Evolutionary conservation across 2,329 filamentous ascomycete species (phyloP).

Genomic region (Camptophora hylomeconis): DNA sequence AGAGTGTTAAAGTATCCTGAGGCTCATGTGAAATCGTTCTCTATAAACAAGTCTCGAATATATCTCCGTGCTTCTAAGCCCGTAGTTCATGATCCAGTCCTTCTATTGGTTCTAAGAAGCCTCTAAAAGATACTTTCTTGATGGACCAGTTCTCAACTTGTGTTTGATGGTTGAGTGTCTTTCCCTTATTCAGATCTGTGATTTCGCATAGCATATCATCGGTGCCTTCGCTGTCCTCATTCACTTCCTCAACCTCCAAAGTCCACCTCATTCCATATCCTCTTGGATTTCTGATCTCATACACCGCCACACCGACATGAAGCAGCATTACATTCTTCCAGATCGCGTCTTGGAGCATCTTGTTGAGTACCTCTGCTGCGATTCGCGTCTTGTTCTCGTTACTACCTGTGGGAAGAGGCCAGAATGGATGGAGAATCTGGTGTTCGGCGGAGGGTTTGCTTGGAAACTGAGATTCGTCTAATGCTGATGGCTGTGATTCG

Average conservation of each 20-base stretch:
- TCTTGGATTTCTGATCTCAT: conserved; percentile 14
- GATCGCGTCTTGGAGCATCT: conserved; percentile 11
- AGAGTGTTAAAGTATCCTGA: too few relatives aligned
- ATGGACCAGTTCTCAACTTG: conserved; percentile 11
- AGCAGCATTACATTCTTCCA: conserved; percentile 18
- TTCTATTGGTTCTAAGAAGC: conserved; percentile 16
- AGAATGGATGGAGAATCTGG: conserved; percentile 14
- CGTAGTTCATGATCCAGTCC: conserved; percentile 13
- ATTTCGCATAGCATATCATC: conserved; percentile 1
- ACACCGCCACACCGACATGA: conserved; percentile 15
- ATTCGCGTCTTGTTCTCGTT: conserved; percentile 16
- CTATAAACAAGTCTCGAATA: too few relatives aligned
- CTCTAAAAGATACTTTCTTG: conserved; percentile 11
- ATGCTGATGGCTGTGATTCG: too few relatives aligned
- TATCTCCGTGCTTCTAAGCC: background rate
- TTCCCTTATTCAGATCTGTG: background rate
- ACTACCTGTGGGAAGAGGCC: conserved; percentile 14
- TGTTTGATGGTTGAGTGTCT: conserved; percentile 9
- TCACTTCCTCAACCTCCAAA: conserved; percentile 6
- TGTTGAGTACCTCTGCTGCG: conserved; percentile 11
- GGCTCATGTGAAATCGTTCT: too few relatives aligned
- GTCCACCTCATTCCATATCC: conserved; percentile 18
- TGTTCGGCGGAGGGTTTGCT: conserved; percentile 8
- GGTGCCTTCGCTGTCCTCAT: background rate
- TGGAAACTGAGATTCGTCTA: background rate